Evolutionary conservation across 768 basidiomycete species (phyloP), one percentile per base, ranked within the genome.

Genomic region (Termitomyces sp.): DNA sequence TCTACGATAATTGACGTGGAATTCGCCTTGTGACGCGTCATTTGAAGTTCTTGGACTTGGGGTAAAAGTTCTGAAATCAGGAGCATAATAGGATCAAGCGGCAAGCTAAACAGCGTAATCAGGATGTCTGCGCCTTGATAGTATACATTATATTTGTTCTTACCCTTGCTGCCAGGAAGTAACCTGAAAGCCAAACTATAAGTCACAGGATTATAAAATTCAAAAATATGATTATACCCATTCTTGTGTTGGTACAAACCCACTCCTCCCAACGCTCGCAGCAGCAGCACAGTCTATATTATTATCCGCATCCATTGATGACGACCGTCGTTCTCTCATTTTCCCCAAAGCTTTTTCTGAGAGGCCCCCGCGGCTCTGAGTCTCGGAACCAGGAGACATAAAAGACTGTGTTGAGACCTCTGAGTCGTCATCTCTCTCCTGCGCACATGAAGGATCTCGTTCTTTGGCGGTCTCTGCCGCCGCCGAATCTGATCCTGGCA

Each of bases 101-200:
- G 95, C 33, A 98, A 79, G 12, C 93, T 95, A 62, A 26, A 28
- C 5, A 32, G 10, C 23, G 43, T 50, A 5, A 40, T 43, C 33
- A 55, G 54, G 10, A 44, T 28, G 2, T 23, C 26, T 10, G 23
- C 20, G 16, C 47, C 44, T 44, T 23, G 2, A 23, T 16, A 50
- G 52, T 55, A 54, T 56, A 60, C 5, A 14, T 56, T 58, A 60
- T 6, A 14, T 56, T 58, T 5, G 10, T 12, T 23, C 75, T 69
- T 64, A 93, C 93, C 95, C 95, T 80, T 95, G 93, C 66, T 96
- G 92, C 96, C 96, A 98, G 2, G 95, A 95, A 23, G 90, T 83
- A 4, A 94, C 89, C 90, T 91, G 46, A 50, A 48, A 47, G 20
- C 28, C 33, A 59, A 20, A 10, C 30, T 12, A 55, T 54, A 26